Conservation (phyloP, 73 alveolate species). For the Paramecium sexaurelia region DNA sequence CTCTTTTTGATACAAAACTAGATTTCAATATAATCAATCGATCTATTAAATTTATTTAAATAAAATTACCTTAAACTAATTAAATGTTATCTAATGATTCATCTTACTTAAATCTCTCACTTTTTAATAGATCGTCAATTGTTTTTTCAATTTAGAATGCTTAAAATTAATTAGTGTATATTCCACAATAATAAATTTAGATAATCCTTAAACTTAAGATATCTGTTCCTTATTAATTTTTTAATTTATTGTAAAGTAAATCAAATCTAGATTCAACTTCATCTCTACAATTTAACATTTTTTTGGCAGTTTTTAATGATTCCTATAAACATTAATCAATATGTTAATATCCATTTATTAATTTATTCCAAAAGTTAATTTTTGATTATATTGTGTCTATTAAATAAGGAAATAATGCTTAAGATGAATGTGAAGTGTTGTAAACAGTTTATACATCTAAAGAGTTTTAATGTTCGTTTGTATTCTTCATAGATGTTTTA, state of each 20-base stretch:
- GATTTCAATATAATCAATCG: neutral
- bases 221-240: neutral
- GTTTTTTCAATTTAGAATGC: neutral
- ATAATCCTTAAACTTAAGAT: neutral
- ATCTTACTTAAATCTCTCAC: constrained; percentile 16
- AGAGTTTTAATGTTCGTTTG: neutral
- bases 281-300: neutral
- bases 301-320: neutral
- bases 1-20: neutral
- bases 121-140: neutral
- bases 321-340: neutral
- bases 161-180: neutral
- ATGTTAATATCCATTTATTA: neutral
- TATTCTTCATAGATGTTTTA: neutral
- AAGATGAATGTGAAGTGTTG: neutral
- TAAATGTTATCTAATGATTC: constrained; percentile 18
- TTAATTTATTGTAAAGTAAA: neutral
- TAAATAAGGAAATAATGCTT: neutral
- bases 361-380: neutral
- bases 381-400: neutral
- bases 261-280: neutral
- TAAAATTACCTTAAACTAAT: neutral
- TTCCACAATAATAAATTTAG: neutral
- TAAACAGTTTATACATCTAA: neutral
- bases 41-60: neutral